These are phyloP conservation scores for Pythium guiyangense DNA, from an alignment of 352 stramenopile species.

Conservation along the genomic window DNA sequence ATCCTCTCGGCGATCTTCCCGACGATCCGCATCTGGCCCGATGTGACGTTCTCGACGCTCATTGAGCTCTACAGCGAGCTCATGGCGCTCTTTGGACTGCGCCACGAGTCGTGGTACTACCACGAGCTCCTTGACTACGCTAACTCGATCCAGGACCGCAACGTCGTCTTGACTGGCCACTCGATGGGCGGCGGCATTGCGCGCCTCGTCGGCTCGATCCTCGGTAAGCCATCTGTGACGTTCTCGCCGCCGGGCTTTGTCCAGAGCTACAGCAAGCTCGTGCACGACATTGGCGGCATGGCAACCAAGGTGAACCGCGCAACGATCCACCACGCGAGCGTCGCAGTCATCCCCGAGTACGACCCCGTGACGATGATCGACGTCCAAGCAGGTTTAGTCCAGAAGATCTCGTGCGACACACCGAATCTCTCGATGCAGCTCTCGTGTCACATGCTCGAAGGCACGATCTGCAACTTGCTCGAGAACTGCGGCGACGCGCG, in stretches of 20 bases:
- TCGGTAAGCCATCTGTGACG: constrained; percentile 73
- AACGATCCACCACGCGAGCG: constrained; percentile 77
- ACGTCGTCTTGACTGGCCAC: constrained; percentile 85
- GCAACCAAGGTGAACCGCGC: constrained; percentile 24
- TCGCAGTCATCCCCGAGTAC: constrained; percentile 87
- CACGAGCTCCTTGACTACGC: constrained; percentile 83
- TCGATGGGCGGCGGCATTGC: constrained; percentile 87
- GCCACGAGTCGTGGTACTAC: constrained; percentile 87
- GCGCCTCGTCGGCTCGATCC: constrained; percentile 74
- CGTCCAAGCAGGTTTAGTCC: constrained; percentile 81
- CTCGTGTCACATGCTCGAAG: constrained; percentile 91
- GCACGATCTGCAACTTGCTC: constrained; percentile 79
- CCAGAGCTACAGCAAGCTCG: constrained; percentile 88
- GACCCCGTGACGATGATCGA: constrained; percentile 89
- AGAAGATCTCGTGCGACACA: constrained; percentile 88
- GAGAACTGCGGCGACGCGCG: constrained; percentile 69
- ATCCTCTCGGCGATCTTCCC: constrained; percentile 87
- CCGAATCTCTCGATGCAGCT: constrained; percentile 86
- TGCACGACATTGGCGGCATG: constrained; percentile 53
- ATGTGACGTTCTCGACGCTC: constrained; percentile 83
- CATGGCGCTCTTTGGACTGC: constrained; percentile 80
- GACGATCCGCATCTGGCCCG: constrained; percentile 89
- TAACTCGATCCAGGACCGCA: constrained; percentile 66
- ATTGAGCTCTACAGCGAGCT: constrained; percentile 87
- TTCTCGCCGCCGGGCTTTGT: constrained; percentile 84